Conservation (phyloP, 331 rosid genomes). For the Malus hybrid region DNA sequence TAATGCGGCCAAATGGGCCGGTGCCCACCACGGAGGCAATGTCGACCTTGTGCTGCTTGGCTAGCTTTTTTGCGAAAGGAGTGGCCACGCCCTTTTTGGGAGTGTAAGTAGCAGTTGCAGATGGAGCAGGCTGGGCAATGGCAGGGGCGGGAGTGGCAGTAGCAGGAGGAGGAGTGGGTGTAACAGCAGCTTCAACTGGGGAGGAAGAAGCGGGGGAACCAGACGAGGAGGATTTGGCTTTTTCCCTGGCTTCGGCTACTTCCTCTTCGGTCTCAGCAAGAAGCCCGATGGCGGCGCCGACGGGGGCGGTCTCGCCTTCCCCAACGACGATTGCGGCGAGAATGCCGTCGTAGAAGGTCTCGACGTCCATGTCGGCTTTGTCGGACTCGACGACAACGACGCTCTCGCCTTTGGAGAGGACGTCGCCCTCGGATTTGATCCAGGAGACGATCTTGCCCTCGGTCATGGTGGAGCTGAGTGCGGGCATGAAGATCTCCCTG, state of each 20-base stretch:
- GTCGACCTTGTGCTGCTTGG: conserved; percentile 85
- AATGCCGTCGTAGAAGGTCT: conserved; percentile 89
- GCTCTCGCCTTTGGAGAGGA: conserved; percentile 90
- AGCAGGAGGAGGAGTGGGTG: conserved; percentile 35
- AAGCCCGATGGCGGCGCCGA: conserved; percentile 85
- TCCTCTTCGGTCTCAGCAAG: conserved; percentile 76
- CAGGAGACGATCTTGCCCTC: conserved; percentile 96
- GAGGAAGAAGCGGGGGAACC: conserved; percentile 22
- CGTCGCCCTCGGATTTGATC: conserved; percentile 87
- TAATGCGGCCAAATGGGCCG: conserved; percentile 69
- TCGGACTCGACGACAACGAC: conserved; percentile 96
- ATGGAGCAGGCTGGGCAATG: conserved; percentile 37
- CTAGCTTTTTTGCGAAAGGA: conserved; percentile 86
- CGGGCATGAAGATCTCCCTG: conserved; percentile 97
- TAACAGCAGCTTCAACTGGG: conserved; percentile 10
- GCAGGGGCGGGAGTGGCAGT: conserved; percentile 45
- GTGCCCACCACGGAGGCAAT: conserved; percentile 58
- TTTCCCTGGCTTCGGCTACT: conserved; percentile 62
- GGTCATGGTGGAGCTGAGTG: conserved; percentile 95
- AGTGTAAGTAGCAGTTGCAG: conserved; percentile 22
- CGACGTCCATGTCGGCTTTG: conserved; percentile 95
- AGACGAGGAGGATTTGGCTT: conserved; percentile 27
- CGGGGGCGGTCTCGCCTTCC: conserved; percentile 82
- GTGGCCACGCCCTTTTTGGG: conserved; percentile 76
- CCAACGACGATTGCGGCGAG: conserved; percentile 80